Percentiles rank a stretch among this genome's conserved stretches.
Conservation (phyloP, 2,329 filamentous ascomycete genomes). For the Helicocarpus griseus region DNA sequence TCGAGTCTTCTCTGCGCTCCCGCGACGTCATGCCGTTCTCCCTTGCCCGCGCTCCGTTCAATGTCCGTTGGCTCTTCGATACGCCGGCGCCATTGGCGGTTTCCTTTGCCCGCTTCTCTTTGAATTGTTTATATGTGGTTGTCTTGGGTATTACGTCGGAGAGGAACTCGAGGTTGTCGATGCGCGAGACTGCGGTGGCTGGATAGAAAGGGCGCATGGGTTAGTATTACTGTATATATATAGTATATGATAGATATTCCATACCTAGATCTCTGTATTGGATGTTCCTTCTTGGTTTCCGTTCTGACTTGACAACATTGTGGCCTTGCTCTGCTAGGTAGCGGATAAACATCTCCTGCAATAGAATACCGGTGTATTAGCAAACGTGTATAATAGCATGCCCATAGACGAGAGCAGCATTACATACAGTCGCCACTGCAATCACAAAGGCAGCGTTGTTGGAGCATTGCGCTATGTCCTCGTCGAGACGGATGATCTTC, state of each 20-base stretch:
- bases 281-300: conserved; percentile 84
- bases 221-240: background rate
- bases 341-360: conserved; percentile 87
- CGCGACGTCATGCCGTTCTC: conserved; percentile 17
- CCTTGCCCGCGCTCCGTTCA: conserved; percentile 18
- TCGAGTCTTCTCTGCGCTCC: conserved; percentile 13
- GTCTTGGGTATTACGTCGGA: conserved; percentile 85
- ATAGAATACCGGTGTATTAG: conserved; percentile 4
- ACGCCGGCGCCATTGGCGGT: conserved; percentile 19
- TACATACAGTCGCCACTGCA: conserved; percentile 69
- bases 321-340: conserved; percentile 77
- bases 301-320: conserved; percentile 80
- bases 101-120: conserved; percentile 44
- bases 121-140: conserved; percentile 67
- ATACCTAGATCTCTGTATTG: conserved; percentile 89
- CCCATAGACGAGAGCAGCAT: background rate
- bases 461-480: conserved; percentile 75
- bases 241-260: background rate
- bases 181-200: conserved; percentile 77
- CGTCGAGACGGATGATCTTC: conserved; percentile 84
- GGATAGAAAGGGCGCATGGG: conserved; percentile 10
- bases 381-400: background rate
- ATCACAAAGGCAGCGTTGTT: conserved; percentile 93
- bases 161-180: conserved; percentile 92
- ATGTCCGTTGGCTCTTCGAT: conserved; percentile 30